Evolutionary conservation across 108 stramenopile genomes (phyloP), one percentile per base, ranked within the genome.

Genomic region (Discostella pseudostelligera): DNA sequence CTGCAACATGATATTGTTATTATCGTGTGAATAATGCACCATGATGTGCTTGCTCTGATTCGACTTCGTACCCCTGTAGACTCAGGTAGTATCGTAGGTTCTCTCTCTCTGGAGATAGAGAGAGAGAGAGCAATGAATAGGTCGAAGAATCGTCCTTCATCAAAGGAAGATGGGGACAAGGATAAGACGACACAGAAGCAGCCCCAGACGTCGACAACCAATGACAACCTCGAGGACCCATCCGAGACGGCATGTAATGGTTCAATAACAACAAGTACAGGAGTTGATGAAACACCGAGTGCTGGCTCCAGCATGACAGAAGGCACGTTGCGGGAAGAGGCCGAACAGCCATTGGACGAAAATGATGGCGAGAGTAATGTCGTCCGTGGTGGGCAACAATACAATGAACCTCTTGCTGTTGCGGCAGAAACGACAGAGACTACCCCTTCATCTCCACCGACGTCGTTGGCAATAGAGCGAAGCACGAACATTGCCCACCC

Each of bases 281-380:
- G 6, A 43, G 42, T 3, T 53, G 51, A 28, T 10, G 12, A 53
- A 53, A 53, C 24, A 29, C 12, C 13, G 20, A 22, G 6, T 1
- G 28, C 6, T 53, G 26, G 28, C 6, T 53, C 51, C 51, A 53
- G 51, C 51, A 24, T 29, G 22, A 53, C 1, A 53, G 26, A 53
- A 4, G 8, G 5, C 26, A 11, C 17, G 21, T 48, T 19, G 20
- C 51, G 3, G 14, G 8, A 6, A 2, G 51, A 25, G 24, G 28
- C 51, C 1, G 51, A 14, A 1, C 24, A 53, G 51, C 8, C 51
- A 28, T 14, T 28, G 3, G 51, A 25, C 3, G 12, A 13, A 8
- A 28, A 28, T 14, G 26, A 25, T 7, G 24, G 14, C 20, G 28
- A 28, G 24, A 28, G 51, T 9, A 26, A 25, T 25, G 24, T 25